Conservation (phyloP, 2,329 filamentous ascomycete genomes). For the Exophiala lecanii-corni region DNA sequence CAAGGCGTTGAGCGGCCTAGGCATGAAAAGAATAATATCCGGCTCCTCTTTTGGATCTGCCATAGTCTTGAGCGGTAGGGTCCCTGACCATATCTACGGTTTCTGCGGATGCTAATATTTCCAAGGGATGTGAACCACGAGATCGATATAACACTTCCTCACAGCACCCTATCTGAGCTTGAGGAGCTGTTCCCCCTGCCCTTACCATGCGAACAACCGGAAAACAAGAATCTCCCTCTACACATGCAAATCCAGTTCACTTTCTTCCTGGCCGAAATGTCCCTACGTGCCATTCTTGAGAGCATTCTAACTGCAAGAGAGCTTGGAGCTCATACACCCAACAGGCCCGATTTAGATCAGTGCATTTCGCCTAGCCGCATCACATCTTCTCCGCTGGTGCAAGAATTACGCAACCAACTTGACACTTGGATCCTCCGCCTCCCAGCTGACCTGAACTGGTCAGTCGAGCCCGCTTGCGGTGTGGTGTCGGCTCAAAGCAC, state of each 20-base stretch:
- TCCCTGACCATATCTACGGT: too few relatives aligned
- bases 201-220: constrained; percentile 2
- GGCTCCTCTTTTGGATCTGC: constrained; percentile 4
- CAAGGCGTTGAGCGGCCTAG: constrained; percentile 1
- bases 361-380: background rate
- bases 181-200: constrained; percentile 5
- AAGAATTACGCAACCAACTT: constrained; percentile 1
- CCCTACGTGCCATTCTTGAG: background rate
- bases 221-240: background rate
- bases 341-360: too few relatives aligned
- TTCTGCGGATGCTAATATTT: too few relatives aligned
- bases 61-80: constrained; percentile 5
- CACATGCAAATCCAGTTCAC: background rate
- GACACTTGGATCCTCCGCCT: constrained; percentile 6
- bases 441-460: constrained; percentile 1
- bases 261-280: constrained; percentile 3
- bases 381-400: background rate
- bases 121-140: constrained; percentile 3
- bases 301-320: background rate
- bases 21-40: constrained; percentile 3
- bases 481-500: background rate
- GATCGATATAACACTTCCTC: constrained; percentile 3
- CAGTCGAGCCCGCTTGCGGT: background rate
- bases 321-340: background rate
- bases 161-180: background rate